Evolutionary conservation across 306 rosid genomes (phyloP).

Genomic region (Cucurbita maxima): DNA sequence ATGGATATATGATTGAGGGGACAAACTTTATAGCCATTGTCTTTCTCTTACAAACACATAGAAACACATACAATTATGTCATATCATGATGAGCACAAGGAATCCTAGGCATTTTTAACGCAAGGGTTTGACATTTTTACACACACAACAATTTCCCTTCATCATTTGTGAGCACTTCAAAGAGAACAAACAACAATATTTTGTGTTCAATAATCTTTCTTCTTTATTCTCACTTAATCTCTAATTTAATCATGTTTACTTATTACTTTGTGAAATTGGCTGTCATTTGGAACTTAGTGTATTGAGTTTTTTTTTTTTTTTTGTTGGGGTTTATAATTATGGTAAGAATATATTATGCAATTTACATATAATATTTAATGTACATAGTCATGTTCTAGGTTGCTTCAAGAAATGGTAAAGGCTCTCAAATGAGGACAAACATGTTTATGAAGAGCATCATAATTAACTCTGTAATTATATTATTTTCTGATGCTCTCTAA

Average conservation of each 20-base stretch:
- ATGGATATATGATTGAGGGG: not conserved
- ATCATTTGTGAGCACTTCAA: too few species aligned
- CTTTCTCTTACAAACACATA: not conserved
- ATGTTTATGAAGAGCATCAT: not conserved
- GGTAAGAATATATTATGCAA: not conserved
- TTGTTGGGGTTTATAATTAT: not conserved
- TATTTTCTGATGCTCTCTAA: not conserved
- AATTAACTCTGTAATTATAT: not conserved
- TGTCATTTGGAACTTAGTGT: not conserved
- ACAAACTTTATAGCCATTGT: not conserved
- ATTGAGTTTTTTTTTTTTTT: not conserved
- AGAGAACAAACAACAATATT: too few species aligned
- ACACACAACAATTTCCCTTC: not conserved
- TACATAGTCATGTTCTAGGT: not conserved
- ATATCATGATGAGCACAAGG: not conserved
- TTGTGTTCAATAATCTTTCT: not conserved
- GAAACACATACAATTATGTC: constrained; percentile 2
- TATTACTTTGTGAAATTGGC: not conserved
- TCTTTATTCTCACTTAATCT: not conserved
- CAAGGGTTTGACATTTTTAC: not conserved
- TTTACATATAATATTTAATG: not conserved
- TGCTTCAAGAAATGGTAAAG: not conserved
- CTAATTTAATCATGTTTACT: not conserved
- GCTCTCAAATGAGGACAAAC: constrained; percentile 1
- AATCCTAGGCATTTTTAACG: not conserved